Percentiles rank a stretch among this genome's conserved stretches.
These are phyloP conservation scores for Pseudoturritis turrita DNA, from an alignment of 345 rosid genomes.

Conservation along the genomic window DNA sequence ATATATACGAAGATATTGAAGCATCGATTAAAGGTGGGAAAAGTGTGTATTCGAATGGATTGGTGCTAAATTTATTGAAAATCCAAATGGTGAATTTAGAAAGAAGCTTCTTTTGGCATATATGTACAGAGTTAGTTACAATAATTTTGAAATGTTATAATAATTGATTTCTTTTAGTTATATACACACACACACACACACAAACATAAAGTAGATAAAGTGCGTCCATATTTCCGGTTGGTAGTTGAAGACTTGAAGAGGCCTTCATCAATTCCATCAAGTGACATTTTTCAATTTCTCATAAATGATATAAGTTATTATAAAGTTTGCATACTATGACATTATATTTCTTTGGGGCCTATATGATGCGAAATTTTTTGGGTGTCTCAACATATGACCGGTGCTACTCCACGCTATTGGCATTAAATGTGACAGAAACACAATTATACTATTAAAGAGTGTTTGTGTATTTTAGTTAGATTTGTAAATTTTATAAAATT, in stretches of 20 bases:
- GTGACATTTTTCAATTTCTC: constrained; percentile 14
- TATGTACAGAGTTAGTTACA: not conserved
- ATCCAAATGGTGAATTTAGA: not conserved
- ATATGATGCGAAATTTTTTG: too few species aligned
- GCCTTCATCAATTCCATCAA: constrained; percentile 14
- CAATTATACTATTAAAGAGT: too few species aligned
- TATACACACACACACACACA: not conserved
- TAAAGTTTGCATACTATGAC: not conserved
- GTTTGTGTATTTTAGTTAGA: too few species aligned
- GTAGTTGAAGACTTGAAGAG: constrained; percentile 32
- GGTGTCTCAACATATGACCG: too few species aligned
- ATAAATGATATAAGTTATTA: not conserved
- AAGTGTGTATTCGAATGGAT: not conserved
- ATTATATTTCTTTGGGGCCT: too few species aligned
- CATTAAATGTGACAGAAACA: too few species aligned
- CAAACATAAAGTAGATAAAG: not conserved
- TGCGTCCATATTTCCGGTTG: constrained; percentile 14
- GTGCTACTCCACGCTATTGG: too few species aligned
- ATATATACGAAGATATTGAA: not conserved
- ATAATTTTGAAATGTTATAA: not conserved
- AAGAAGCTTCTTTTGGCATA: not conserved
- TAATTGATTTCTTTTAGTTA: too few species aligned
- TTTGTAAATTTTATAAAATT: too few species aligned
- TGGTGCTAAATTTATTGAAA: not conserved
- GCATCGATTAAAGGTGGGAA: not conserved